Conservation (phyloP, 257 asterid genomes). For the Lithospermum erythrorhizon region DNA sequence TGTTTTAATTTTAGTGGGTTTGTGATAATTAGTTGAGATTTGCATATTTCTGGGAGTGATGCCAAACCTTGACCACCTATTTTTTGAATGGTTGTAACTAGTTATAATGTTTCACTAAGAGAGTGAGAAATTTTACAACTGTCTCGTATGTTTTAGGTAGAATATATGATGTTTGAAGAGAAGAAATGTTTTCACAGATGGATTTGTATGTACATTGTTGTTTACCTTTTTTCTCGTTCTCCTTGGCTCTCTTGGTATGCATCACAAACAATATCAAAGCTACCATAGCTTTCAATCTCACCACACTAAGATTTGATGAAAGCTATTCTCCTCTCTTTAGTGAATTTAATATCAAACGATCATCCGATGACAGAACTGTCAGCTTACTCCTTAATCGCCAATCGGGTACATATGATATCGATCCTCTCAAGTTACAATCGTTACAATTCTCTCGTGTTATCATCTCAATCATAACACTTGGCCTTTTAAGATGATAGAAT, state of each 20-base stretch:
- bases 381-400: constrained; percentile 66
- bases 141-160: too few relatives aligned
- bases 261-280: constrained; percentile 12
- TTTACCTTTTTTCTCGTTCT: constrained; percentile 10
- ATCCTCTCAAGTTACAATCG: too few relatives aligned
- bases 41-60: too few relatives aligned
- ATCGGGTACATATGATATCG: constrained; percentile 69
- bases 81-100: too few relatives aligned
- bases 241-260: constrained; percentile 9
- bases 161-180: background rate
- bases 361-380: constrained; percentile 42
- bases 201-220: constrained; percentile 9
- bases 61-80: too few relatives aligned
- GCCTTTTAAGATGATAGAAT: too few relatives aligned
- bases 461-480: too few relatives aligned
- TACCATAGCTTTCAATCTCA: constrained; percentile 33
- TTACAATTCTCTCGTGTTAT: too few relatives aligned
- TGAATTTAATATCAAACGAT: constrained; percentile 56
- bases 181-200: constrained; percentile 4
- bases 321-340: constrained; percentile 71
- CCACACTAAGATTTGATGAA: constrained; percentile 40
- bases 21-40: too few relatives aligned
- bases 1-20: too few relatives aligned
- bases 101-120: too few relatives aligned
- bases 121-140: too few relatives aligned